Conservation (phyloP, 495 filamentous ascomycete species). For the Chaetomium fimeti region DNA sequence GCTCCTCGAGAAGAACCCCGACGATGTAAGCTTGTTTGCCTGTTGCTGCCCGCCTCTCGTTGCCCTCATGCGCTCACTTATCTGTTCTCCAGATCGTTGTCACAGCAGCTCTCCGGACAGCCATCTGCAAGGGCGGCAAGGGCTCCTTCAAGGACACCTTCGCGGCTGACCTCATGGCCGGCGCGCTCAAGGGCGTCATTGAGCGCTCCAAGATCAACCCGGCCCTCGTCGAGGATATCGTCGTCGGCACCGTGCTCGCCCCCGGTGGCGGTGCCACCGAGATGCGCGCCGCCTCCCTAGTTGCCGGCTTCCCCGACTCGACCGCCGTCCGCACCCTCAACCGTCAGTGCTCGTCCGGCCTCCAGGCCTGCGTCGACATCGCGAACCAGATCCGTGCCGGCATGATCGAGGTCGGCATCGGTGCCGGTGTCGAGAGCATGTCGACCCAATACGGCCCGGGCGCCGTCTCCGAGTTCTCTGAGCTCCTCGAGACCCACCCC, state of each 20-base stretch:
- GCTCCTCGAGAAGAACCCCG: constrained; percentile 51
- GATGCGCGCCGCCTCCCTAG: constrained; percentile 87
- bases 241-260: constrained; percentile 85
- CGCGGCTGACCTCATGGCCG: constrained; percentile 80
- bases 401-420: constrained; percentile 95
- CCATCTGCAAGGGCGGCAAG: constrained; percentile 89
- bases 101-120: constrained; percentile 86
- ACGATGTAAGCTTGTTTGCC: constrained; percentile 47
- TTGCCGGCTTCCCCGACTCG: constrained; percentile 84
- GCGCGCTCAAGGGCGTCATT: constrained; percentile 77
- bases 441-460: constrained; percentile 83
- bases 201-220: constrained; percentile 84
- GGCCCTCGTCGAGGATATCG: constrained; percentile 80
- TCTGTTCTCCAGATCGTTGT: constrained; percentile 66
- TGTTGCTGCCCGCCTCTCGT: background rate
- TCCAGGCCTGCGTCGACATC: constrained; percentile 89
- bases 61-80: background rate
- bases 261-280: constrained; percentile 95
- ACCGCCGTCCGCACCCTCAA: constrained; percentile 83
- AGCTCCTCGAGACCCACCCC: constrained; percentile 78
- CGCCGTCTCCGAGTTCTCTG: constrained; percentile 92
- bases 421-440: constrained; percentile 98
- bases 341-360: constrained; percentile 84
- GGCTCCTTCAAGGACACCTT: constrained; percentile 93
- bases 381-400: constrained; percentile 83